phyloP scores from a whole-genome alignment of 306 rosid genomes.

The Purshia tridentata region DNA sequence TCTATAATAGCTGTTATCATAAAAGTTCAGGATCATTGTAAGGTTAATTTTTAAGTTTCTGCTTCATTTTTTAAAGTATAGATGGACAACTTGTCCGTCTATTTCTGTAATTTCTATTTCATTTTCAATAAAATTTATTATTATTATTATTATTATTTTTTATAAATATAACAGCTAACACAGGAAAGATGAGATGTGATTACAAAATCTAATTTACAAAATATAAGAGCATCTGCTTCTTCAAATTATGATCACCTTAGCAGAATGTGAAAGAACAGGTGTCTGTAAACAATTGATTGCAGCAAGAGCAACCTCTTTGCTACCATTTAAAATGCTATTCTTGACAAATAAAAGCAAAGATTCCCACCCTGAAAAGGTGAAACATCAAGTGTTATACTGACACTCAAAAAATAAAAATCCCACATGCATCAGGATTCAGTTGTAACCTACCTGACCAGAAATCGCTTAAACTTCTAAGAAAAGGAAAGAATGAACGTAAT shows the following conservation, averaged over 20 bases:
- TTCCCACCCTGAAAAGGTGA: constrained; percentile 80
- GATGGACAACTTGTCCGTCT: background rate
- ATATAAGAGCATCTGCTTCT: constrained; percentile 17
- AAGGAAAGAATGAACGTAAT: constrained; percentile 84
- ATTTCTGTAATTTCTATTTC: background rate
- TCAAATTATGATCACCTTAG: constrained; percentile 53
- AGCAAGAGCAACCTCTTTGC: constrained; percentile 96
- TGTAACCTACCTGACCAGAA: constrained; percentile 82
- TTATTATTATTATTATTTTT: background rate
- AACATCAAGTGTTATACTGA: constrained; percentile 17
- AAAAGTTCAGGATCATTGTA: background rate
- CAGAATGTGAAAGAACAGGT: constrained; percentile 78
- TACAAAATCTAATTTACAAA: background rate
- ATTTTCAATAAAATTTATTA: background rate
- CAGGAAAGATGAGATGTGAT: background rate
- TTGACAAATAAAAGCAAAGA: constrained; percentile 80
- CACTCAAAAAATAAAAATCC: constrained; percentile 19
- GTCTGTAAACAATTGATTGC: constrained; percentile 90
- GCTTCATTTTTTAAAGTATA: background rate
- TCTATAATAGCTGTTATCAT: background rate
- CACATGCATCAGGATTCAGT: constrained; percentile 25
- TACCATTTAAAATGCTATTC: constrained; percentile 73
- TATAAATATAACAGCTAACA: background rate
- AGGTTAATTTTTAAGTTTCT: background rate
- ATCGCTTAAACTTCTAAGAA: constrained; percentile 67